Percentiles rank a stretch among this genome's conserved stretches.
Evolutionary conservation across 805 yeast species (phyloP).

Genomic region (Kodamaea fukazawae): DNA sequence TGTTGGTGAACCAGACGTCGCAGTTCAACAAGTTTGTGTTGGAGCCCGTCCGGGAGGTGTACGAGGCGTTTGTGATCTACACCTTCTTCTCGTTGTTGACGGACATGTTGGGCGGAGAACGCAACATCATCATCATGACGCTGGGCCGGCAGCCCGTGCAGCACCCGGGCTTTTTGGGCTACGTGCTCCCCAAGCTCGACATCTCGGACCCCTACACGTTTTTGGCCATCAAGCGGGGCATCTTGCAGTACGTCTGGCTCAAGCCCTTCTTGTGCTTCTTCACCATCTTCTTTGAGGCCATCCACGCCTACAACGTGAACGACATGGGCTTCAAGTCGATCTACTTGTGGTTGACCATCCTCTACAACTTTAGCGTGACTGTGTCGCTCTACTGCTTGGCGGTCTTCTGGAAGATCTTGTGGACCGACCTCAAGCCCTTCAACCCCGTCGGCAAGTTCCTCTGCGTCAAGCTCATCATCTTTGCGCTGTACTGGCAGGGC

Average conservation of each 20-base stretch:
- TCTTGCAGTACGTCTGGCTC: constrained; percentile 92
- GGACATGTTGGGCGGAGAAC: constrained; percentile 86
- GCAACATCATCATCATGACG: constrained; percentile 69
- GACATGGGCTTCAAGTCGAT: constrained; percentile 47
- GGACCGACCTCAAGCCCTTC: constrained; percentile 69
- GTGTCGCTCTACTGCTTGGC: constrained; percentile 82
- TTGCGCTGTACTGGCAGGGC: constrained; percentile 99
- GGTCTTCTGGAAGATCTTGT: constrained; percentile 88
- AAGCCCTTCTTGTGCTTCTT: constrained; percentile 76
- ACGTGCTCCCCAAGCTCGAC: constrained; percentile 59
- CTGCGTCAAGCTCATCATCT: constrained; percentile 89
- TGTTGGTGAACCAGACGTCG: constrained; percentile 46
- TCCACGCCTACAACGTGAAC: constrained; percentile 51
- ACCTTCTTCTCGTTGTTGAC: constrained; percentile 85
- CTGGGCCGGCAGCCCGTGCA: constrained; percentile 69
- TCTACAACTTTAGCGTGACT: constrained; percentile 79
- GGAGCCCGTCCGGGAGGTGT: constrained; percentile 82
- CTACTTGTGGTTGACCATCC: constrained; percentile 60
- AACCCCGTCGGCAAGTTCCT: constrained; percentile 90
- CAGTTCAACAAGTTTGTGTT: constrained; percentile 42
- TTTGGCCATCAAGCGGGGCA: constrained; percentile 73
- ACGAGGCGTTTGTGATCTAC: constrained; percentile 94
- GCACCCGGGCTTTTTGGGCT: constrained; percentile 59
- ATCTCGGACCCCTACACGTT: constrained; percentile 84
- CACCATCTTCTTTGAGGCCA: constrained; percentile 45